Conservation (phyloP, 2,329 filamentous ascomycete genomes). For the Ascochyta viciae-villosae region DNA sequence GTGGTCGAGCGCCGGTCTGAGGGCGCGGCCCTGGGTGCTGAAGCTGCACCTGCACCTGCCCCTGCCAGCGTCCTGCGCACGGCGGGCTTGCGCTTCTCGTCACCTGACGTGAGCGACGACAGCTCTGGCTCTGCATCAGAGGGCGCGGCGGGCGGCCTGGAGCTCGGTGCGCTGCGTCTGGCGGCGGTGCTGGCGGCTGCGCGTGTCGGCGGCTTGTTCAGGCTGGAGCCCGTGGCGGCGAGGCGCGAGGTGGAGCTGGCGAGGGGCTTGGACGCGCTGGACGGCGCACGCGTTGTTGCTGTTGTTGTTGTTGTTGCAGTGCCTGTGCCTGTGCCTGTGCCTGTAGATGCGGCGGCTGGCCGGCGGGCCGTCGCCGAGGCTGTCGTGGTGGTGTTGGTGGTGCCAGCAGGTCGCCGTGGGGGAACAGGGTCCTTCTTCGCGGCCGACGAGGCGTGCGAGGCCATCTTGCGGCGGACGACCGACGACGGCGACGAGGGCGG, state of each 20-base stretch:
- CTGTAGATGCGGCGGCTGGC: background rate
- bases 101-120: conserved; percentile 44
- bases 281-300: conserved; percentile 30
- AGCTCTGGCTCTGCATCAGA: conserved; percentile 45
- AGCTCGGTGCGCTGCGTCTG: conserved; percentile 30
- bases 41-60: conserved; percentile 18
- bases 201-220: conserved; percentile 49
- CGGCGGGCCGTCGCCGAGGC: conserved; percentile 1
- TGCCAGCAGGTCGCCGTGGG: conserved; percentile 36
- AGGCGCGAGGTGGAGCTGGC: conserved; percentile 36
- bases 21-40: conserved; percentile 33
- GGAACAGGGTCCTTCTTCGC: conserved; percentile 36
- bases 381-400: conserved; percentile 14
- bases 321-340: conserved; percentile 18
- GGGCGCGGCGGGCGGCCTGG: conserved; percentile 29
- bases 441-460: conserved; percentile 37
- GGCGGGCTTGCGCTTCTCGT: conserved; percentile 45
- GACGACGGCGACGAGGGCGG: conserved; percentile 38
- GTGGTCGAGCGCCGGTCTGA: conserved; percentile 23
- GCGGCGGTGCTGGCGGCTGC: conserved; percentile 32
- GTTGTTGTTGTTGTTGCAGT: conserved; percentile 27
- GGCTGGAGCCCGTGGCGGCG: conserved; percentile 34
- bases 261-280: conserved; percentile 35
- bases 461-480: conserved; percentile 43
- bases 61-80: conserved; percentile 35